Base-by-base conservation (phyloP, 2,329 filamentous ascomycete genomes). In the Chalaropsis thielavioides region DNA sequence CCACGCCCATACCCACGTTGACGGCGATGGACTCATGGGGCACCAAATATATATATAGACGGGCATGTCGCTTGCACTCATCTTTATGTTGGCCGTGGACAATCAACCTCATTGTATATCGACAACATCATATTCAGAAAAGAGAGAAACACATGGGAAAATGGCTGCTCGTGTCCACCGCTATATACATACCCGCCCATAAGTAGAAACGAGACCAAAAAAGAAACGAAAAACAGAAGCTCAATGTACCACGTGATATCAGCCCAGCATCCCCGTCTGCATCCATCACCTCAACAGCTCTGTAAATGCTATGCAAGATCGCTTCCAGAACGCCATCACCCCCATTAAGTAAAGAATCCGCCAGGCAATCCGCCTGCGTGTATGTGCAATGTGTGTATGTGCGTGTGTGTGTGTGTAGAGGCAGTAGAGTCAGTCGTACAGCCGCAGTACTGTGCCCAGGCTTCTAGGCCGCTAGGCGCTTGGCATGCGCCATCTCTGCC, bases 401-500 rank as follows among this genome's bases (percentile, higher is more conserved):
- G 17, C n/a, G 44, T 51, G 46, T 11, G 46, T n/a, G 46, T 51
- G 15, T 56, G 22, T 4, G 51, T 31, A 17, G 6, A 58, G 27
- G 13, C 17, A 58, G 51, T n/a, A 58, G 35, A 58, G 31, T 35
- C 3, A 15, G 10, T 51, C 19, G 46, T 38, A 4, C 35, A 38
- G 35, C 10, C 11, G 46, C 22, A 31, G n/a, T n/a, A n/a, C n/a
- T n/a, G n/a, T 22, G 15, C 6, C 46, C 2, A 17, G 7, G 10
- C 10, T 19, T 43, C n/a, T 65, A 65, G 56, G 62, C 56, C 22
- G 62, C 62, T 59, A 67, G 22, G 19, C 31, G 41, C 58, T 59
- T 64, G 11, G 63, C 65, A 49, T 64, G 63, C 7, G 60, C 46
- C 70, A 82, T 81, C 75, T 89, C 85, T 66, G 79, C 78, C 67